Percentiles rank a stretch among this genome's conserved stretches.
These are phyloP conservation scores for Tylopilus rubrobrunneus DNA, from an alignment of 768 basidiomycete genomes.

Conservation along the genomic window DNA sequence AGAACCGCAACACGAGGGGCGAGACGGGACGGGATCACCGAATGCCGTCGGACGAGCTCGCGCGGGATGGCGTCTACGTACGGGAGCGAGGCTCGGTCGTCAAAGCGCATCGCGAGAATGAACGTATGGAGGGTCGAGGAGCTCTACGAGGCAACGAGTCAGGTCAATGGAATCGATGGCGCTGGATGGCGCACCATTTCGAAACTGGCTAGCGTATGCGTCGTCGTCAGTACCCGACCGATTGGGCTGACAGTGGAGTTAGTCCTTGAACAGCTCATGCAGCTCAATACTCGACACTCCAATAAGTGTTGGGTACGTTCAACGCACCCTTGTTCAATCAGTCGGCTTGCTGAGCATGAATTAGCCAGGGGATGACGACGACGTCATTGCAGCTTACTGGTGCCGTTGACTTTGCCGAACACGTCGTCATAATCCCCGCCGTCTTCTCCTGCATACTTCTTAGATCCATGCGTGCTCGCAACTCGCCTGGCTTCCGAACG, in stretches of 20 bases:
- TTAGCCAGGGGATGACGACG: too few relatives aligned
- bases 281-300: too few relatives aligned
- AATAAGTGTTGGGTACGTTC: too few relatives aligned
- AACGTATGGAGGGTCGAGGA: too few relatives aligned
- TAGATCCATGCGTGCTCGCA: slow-evolving; percentile 61
- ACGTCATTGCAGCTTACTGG: slow-evolving; percentile 43
- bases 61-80: slow-evolving; percentile 41
- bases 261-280: too few relatives aligned
- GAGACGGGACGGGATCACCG: slow-evolving; percentile 15
- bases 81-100: slow-evolving; percentile 30
- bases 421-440: slow-evolving; percentile 95
- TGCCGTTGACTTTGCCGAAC: slow-evolving; percentile 73
- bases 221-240: too few relatives aligned
- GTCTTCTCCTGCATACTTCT: slow-evolving; percentile 85
- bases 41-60: slow-evolving; percentile 31
- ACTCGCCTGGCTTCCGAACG: slow-evolving; percentile 57
- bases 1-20: not conserved
- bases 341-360: too few relatives aligned
- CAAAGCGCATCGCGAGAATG: slow-evolving; percentile 10
- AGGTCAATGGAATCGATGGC: too few relatives aligned
- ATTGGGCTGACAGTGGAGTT: too few relatives aligned
- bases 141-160: too few relatives aligned
- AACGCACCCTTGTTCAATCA: slow-evolving; percentile 66
- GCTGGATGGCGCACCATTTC: too few relatives aligned
- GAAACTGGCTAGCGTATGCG: too few relatives aligned